These are phyloP conservation scores for Septoria petroselini DNA, from an alignment of 2,329 filamentous ascomycete genomes.

Conservation along the genomic window DNA sequence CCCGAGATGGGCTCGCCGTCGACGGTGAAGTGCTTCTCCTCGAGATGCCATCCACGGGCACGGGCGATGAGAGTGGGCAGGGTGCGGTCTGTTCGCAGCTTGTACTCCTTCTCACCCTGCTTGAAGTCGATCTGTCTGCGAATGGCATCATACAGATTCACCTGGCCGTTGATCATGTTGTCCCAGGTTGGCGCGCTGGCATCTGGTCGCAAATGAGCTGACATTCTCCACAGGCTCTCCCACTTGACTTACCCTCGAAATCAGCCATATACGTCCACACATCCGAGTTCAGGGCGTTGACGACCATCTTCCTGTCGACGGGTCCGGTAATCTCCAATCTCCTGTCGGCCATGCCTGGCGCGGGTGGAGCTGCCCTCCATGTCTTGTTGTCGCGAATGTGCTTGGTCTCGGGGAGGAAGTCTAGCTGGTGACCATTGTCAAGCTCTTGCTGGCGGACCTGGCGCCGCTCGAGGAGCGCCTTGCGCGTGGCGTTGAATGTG, in stretches of 20 bases:
- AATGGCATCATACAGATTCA: constrained; percentile 95
- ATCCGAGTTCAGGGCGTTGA: constrained; percentile 92
- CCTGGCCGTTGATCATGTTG: constrained; percentile 98
- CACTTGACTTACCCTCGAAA: constrained; percentile 73
- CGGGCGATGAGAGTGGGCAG: constrained; percentile 90
- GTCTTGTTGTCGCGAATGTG: constrained; percentile 90
- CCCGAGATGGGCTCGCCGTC: constrained; percentile 94
- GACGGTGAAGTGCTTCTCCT: constrained; percentile 96
- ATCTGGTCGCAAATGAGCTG: constrained; percentile 53
- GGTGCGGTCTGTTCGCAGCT: constrained; percentile 83
- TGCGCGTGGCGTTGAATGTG: constrained; percentile 87
- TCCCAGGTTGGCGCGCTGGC: constrained; percentile 96
- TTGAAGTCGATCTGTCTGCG: constrained; percentile 95
- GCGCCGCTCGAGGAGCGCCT: constrained; percentile 82
- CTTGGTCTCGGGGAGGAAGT: constrained; percentile 94
- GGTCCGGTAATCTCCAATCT: constrained; percentile 96
- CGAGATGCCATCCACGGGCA: constrained; percentile 94
- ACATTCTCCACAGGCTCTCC: neutral
- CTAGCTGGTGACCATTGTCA: constrained; percentile 80
- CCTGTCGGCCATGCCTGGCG: constrained; percentile 87
- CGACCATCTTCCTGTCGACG: constrained; percentile 97
- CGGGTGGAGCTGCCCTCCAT: constrained; percentile 89
- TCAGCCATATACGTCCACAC: constrained; percentile 99
- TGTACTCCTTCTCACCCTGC: constrained; percentile 92
- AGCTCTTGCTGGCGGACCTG: constrained; percentile 85